phyloP scores from a whole-genome alignment of 495 filamentous ascomycete species.

The Talaromyces liani region DNA sequence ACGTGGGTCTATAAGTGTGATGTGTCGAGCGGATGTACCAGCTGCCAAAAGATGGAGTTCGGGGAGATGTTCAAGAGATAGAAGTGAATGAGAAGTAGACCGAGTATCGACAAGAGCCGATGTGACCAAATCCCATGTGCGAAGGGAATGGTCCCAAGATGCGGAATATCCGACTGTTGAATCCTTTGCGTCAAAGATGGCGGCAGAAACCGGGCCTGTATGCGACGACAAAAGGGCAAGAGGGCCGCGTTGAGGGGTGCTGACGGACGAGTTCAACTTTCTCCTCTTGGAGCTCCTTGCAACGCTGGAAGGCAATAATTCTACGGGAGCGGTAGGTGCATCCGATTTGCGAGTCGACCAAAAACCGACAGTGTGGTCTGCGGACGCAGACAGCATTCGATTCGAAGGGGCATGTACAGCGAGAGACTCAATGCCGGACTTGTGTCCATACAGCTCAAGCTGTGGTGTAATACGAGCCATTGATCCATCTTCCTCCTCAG shows the following conservation, averaged over 20 bases:
- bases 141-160: constrained; percentile 81
- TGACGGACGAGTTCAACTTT: constrained; percentile 59
- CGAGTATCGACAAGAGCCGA: constrained; percentile 64
- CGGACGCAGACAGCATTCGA: constrained; percentile 73
- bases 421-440: constrained; percentile 61
- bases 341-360: constrained; percentile 75
- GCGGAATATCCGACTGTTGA: constrained; percentile 81
- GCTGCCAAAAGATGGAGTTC: constrained; percentile 68
- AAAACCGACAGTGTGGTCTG: constrained; percentile 71
- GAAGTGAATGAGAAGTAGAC: constrained; percentile 71
- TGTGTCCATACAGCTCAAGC: constrained; percentile 85
- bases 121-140: constrained; percentile 87
- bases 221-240: constrained; percentile 65
- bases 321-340: constrained; percentile 59
- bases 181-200: constrained; percentile 77
- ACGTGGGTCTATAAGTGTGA: constrained; percentile 85
- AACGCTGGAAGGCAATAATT: constrained; percentile 54
- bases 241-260: constrained; percentile 69
- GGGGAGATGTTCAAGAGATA: constrained; percentile 63
- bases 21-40: constrained; percentile 77
- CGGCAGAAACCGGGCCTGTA: constrained; percentile 61
- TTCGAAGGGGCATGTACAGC: constrained; percentile 68
- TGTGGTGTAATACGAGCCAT: constrained; percentile 60
- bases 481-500: constrained; percentile 52
- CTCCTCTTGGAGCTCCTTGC: constrained; percentile 63